Evolutionary conservation across 345 rosid species (phyloP).

Genomic region (Rhizophora apiculata): DNA sequence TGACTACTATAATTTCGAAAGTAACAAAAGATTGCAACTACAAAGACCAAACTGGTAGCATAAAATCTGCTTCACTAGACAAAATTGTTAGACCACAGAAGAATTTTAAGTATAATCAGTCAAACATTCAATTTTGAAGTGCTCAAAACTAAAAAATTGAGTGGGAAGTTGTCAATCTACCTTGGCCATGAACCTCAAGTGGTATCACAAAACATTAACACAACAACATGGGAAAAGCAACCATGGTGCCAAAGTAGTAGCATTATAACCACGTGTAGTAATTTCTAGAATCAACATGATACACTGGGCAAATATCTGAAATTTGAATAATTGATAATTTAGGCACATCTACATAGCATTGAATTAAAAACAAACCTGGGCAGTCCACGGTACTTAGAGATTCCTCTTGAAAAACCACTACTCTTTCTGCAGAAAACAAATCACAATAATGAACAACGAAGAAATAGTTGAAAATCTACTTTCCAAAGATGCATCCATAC

Average conservation of each 20-base stretch:
- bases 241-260: no score
- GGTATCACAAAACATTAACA: neutral
- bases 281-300: neutral
- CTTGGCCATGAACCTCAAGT: neutral
- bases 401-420: constrained; percentile 95
- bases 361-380: constrained; percentile 51
- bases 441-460: constrained; percentile 27
- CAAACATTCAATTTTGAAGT: neutral
- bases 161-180: neutral
- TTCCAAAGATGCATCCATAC: constrained; percentile 36
- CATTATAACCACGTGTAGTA: neutral
- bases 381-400: constrained; percentile 89
- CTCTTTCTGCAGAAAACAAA: constrained; percentile 71
- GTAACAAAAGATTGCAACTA: no score
- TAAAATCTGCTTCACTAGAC: neutral
- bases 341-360: neutral
- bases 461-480: constrained; percentile 2
- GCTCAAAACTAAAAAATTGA: neutral
- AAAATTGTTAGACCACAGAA: no score
- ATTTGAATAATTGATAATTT: neutral
- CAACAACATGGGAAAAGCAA: neutral
- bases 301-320: neutral
- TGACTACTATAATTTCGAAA: no score
- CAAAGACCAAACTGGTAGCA: neutral
- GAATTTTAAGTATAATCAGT: neutral